phyloP scores from a whole-genome alignment of 305 asterid species.

The Caryopteris hybrid region DNA sequence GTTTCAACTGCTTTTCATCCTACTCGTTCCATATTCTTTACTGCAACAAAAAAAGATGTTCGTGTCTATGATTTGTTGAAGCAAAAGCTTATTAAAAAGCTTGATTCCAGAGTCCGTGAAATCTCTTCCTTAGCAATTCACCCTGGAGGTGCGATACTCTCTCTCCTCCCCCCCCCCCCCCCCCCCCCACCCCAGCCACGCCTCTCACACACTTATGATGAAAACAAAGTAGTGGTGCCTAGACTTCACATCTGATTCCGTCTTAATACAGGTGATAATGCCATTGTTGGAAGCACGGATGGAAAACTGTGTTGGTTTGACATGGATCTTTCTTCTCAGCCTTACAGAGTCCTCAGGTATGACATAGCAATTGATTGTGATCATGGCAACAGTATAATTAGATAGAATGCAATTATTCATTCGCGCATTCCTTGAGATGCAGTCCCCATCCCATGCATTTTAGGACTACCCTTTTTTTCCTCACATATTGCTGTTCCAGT shows the following conservation, averaged over 20 bases:
- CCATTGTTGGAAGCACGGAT: constrained; percentile 87
- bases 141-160: constrained; percentile 63
- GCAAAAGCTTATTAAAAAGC: constrained; percentile 77
- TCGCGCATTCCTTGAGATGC: neutral
- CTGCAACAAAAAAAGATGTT: constrained; percentile 75
- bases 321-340: constrained; percentile 95
- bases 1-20: constrained; percentile 92
- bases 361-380: constrained; percentile 10
- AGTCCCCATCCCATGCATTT: neutral
- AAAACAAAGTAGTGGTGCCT: neutral
- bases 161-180: neutral
- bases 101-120: constrained; percentile 87
- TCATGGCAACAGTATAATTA: neutral
- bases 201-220: neutral
- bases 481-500: neutral
- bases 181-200: too few relatives aligned
- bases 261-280: constrained; percentile 75
- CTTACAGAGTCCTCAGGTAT: constrained; percentile 85
- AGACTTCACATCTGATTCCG: constrained; percentile 4
- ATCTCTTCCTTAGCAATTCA: constrained; percentile 87
- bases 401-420: neutral
- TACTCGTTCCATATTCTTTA: constrained; percentile 71
- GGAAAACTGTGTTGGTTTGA: constrained; percentile 99
- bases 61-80: constrained; percentile 84
- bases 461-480: neutral